Base-by-base conservation (phyloP, 2,329 filamentous ascomycete genomes). In the Pseudopithomyces maydicus region DNA sequence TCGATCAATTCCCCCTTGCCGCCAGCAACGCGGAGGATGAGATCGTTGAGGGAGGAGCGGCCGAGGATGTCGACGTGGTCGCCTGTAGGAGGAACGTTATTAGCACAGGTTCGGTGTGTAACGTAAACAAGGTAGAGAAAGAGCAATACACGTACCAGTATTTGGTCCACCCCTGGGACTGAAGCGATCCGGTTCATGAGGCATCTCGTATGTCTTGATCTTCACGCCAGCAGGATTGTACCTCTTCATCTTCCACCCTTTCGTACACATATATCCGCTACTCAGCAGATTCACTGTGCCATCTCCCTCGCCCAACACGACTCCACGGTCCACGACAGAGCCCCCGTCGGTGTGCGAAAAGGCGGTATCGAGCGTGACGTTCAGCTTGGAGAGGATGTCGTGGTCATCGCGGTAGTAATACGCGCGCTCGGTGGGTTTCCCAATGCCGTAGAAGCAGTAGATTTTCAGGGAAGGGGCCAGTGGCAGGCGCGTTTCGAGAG, bases 61-160 rank as follows among this genome's bases (percentile, higher is more conserved):
- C 95, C 95, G 2, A 99, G 82, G 56, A 99, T 99, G 72, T 99
- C 95, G 49, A 99, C 95, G 71, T 99, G 95, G 72, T 99, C 95
- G 14, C 92, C 93, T 74, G 22, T 45, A 8, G 17, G 26, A 5
- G 5, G 5, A 32, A 7, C 1, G 33, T 67, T 51, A 66, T 67
- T 51, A 66, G 64, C n/a, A 41, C 5, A 10, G 2, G 38, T 19
- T 19, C 38, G 26, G 26, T 29, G 26, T 5, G 26, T n/a, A 38
- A 35, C 7, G 14, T 7, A 14, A 35, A 12, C 32, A 44, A 26
- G n/a, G 15, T 43, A 32, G 23, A n/a, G 48, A 7, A 17, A 35
- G 15, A 45, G 19, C 26, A 22, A 12, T 32, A 8, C 46, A 19
- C 73, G 57, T 76, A 84, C 81, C 84, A 35, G 86, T 88, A 63